phyloP scores from a whole-genome alignment of 2,329 filamentous ascomycete genomes.

The Aspergillus novofumigatus region DNA sequence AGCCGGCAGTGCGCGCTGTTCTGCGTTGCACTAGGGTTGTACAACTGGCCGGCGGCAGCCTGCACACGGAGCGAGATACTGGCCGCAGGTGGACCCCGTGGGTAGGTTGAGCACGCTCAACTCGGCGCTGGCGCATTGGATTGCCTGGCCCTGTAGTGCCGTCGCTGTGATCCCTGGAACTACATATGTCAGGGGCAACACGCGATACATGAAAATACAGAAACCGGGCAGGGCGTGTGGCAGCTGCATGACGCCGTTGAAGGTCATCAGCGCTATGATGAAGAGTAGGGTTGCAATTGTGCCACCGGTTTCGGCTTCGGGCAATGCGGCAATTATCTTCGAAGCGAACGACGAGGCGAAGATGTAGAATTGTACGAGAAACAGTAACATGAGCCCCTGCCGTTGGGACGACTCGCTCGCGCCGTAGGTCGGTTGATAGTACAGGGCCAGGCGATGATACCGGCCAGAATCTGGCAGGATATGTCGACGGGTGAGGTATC shows the following conservation, averaged over 20 bases:
- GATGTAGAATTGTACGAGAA: slow-evolving; percentile 69
- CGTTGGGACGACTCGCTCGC: slow-evolving; percentile 62
- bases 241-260: slow-evolving; percentile 66
- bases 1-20: slow-evolving; percentile 50
- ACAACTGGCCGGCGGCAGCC: slow-evolving; percentile 51
- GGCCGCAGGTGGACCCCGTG: slow-evolving; percentile 52
- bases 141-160: slow-evolving; percentile 62
- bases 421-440: slow-evolving; percentile 74
- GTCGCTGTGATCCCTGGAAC: slow-evolving; percentile 69
- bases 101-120: slow-evolving; percentile 63
- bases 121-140: slow-evolving; percentile 68
- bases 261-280: slow-evolving; percentile 67
- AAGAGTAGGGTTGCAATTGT: slow-evolving; percentile 75
- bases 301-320: slow-evolving; percentile 69
- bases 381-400: slow-evolving; percentile 73
- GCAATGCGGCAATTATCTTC: slow-evolving; percentile 71
- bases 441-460: slow-evolving; percentile 73
- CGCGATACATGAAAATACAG: slow-evolving; percentile 81
- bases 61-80: slow-evolving; percentile 55
- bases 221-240: slow-evolving; percentile 63
- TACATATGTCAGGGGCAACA: slow-evolving; percentile 80
- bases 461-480: slow-evolving; percentile 73
- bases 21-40: slow-evolving; percentile 45
- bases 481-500: slow-evolving; percentile 34
- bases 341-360: slow-evolving; percentile 79